A percentile compares a stretch with the other conserved stretches of the same genome.
These are phyloP conservation scores for Xylaria flabelliformis DNA, from an alignment of 495 filamentous ascomycete genomes.

Conservation along the genomic window DNA sequence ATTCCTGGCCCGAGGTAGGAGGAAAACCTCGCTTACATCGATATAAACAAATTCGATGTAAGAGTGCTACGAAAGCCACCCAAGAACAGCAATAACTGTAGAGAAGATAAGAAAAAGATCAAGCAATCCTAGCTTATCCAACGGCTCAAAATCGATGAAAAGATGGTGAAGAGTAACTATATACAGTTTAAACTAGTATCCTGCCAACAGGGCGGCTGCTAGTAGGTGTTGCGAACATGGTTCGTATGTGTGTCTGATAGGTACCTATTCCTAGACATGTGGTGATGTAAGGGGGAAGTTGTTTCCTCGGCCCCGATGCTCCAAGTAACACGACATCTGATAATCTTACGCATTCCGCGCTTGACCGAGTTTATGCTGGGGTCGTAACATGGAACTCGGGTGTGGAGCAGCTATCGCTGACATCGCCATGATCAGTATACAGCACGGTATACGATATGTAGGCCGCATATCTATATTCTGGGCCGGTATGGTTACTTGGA, in stretches of 20 bases:
- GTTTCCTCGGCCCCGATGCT: not conserved
- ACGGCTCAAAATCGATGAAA: not conserved
- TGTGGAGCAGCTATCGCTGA: slow-evolving; percentile 7
- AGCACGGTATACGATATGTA: slow-evolving; percentile 9
- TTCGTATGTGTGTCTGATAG: not conserved
- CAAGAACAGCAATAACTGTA: too few relatives aligned
- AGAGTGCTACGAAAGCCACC: too few relatives aligned
- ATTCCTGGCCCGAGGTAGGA: too few relatives aligned
- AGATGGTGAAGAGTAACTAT: not conserved
- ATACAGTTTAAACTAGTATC: not conserved
- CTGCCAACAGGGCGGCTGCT: not conserved
- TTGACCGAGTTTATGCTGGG: slow-evolving; percentile 11
- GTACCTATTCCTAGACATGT: not conserved
- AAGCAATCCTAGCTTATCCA: not conserved
- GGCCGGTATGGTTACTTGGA: not conserved
- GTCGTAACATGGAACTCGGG: slow-evolving; percentile 9
- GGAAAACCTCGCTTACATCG: too few relatives aligned
- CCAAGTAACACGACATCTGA: slow-evolving; percentile 10
- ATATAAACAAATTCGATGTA: too few relatives aligned
- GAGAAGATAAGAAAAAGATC: too few relatives aligned
- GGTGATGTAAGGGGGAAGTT: not conserved
- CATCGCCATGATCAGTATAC: slow-evolving; percentile 8
- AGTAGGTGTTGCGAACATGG: not conserved
- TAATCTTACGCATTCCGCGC: slow-evolving; percentile 6
- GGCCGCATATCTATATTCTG: not conserved